Evolutionary conservation across 176 grass and related monocot species (phyloP).

Genomic region (Carex parvula): DNA sequence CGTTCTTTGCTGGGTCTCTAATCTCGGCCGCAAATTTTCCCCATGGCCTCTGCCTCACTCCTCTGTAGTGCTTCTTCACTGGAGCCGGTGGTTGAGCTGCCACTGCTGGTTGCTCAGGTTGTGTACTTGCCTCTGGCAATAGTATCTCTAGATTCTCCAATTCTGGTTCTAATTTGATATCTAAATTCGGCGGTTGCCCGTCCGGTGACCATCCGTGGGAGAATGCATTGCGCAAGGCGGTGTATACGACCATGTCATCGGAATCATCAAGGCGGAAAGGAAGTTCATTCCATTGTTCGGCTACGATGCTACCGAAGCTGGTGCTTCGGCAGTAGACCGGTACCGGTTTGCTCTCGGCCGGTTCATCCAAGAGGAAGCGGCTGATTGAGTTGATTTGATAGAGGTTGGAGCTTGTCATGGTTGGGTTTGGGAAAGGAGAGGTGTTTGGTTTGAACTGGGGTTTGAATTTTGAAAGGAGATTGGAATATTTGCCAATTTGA

Average conservation of each 20-base stretch:
- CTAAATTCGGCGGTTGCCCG: constrained; percentile 26
- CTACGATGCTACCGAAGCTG: constrained; percentile 81
- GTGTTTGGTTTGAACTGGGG: constrained; percentile 13
- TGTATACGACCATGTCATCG: constrained; percentile 90
- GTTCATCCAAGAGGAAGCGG: constrained; percentile 65
- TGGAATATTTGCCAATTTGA: constrained; percentile 12
- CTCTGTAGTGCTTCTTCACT: constrained; percentile 60
- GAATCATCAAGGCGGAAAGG: constrained; percentile 77
- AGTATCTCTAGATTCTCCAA: background rate
- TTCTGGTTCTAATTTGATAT: constrained; percentile 4
- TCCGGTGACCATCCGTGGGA: constrained; percentile 65
- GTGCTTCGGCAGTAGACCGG: constrained; percentile 23
- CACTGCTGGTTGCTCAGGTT: background rate
- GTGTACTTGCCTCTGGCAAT: background rate
- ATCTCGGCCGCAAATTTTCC: constrained; percentile 98
- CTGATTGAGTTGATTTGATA: constrained; percentile 40
- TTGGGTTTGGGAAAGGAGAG: background rate
- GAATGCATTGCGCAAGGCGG: constrained; percentile 64
- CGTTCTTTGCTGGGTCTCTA: constrained; percentile 92
- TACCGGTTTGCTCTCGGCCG: background rate
- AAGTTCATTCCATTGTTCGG: constrained; percentile 53
- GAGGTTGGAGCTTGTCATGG: background rate
- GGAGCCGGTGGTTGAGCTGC: constrained; percentile 10
- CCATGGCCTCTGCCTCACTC: constrained; percentile 92
- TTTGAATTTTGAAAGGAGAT: constrained; percentile 17